Conservation (phyloP, 106 monocot species). For the Cymbidium sinense region DNA sequence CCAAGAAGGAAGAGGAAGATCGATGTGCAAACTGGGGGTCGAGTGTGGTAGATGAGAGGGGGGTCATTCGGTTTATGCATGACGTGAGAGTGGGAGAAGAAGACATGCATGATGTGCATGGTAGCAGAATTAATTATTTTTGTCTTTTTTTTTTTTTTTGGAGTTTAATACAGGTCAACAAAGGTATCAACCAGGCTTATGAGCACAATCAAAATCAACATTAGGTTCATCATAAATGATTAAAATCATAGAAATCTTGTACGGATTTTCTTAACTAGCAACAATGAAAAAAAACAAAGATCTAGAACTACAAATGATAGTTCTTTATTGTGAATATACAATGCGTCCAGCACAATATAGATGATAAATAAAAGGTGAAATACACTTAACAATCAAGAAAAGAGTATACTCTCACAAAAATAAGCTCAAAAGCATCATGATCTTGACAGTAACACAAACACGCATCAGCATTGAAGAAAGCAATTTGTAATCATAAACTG, state of each 20-base stretch:
- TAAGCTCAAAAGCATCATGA: constrained; percentile 5
- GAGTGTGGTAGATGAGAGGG: too few species aligned
- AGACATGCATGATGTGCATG: too few species aligned
- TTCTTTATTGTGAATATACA: not conserved
- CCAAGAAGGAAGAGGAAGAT: too few species aligned
- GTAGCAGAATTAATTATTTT: too few species aligned
- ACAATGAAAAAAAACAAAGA: not conserved
- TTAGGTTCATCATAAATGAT: not conserved
- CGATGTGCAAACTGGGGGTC: too few species aligned
- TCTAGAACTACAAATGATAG: not conserved
- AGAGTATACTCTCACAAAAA: not conserved
- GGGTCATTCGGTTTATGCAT: not conserved
- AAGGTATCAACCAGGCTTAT: not conserved
- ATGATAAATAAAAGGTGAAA: not conserved
- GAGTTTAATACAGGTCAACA: not conserved
- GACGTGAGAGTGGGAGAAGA: too few species aligned
- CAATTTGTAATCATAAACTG: not conserved
- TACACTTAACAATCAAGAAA: not conserved
- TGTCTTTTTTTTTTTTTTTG: not conserved
- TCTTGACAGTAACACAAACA: not conserved
- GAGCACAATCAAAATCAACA: not conserved
- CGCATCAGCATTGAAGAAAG: not conserved
- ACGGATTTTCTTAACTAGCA: not conserved
- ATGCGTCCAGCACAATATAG: not conserved
- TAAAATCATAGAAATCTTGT: not conserved